Conservation (phyloP, 495 filamentous ascomycete genomes). For the Podospora anserina region DNA sequence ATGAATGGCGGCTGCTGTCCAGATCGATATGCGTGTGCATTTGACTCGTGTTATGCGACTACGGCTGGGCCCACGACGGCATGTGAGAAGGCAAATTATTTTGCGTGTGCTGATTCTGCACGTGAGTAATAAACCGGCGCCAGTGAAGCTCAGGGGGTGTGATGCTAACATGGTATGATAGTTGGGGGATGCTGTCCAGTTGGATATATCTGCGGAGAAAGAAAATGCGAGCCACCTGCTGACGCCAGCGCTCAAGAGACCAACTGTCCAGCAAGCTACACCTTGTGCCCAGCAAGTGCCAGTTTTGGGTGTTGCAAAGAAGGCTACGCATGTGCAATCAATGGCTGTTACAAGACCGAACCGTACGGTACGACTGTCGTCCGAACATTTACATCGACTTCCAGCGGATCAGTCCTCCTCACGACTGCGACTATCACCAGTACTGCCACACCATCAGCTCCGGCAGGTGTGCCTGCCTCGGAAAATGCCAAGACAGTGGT, state of each 20-base stretch:
- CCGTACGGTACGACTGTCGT: constrained; percentile 35
- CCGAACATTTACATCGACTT: constrained; percentile 34
- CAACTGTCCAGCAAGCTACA: constrained; percentile 35
- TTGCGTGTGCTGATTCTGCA: constrained; percentile 30
- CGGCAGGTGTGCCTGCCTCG: neutral
- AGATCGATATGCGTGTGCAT: constrained; percentile 40
- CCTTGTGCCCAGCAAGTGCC: constrained; percentile 37
- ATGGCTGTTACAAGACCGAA: constrained; percentile 37
- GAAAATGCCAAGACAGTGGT: constrained; percentile 16
- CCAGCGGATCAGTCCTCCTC: constrained; percentile 29
- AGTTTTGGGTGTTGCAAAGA: constrained; percentile 43
- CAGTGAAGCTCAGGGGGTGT: too few species aligned
- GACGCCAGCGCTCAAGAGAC: constrained; percentile 25
- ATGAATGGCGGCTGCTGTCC: constrained; percentile 45
- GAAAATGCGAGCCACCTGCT: constrained; percentile 31
- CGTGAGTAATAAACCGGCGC: constrained; percentile 20
- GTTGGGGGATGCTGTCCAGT: constrained; percentile 38
- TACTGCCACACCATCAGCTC: constrained; percentile 15
- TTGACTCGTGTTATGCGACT: constrained; percentile 43
- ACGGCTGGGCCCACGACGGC: constrained; percentile 39
- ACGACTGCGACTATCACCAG: constrained; percentile 29
- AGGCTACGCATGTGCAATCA: constrained; percentile 38
- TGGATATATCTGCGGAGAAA: constrained; percentile 33
- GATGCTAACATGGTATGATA: neutral
- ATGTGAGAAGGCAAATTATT: constrained; percentile 33